Conservation (phyloP, 164 flowering plant species). For the Litsea cubeba region DNA sequence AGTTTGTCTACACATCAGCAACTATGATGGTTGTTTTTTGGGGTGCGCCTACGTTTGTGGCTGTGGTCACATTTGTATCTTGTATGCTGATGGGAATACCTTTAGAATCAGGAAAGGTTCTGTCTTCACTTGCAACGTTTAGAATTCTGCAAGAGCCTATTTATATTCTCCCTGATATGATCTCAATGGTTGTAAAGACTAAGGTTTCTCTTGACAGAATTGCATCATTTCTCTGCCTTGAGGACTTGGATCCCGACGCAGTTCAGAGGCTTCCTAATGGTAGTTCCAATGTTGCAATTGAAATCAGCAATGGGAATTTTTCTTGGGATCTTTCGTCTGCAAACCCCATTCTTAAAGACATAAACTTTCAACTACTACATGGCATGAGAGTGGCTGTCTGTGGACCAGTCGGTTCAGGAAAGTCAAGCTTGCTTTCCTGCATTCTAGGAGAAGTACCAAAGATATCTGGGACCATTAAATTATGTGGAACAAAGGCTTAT, state of each 20-base stretch:
- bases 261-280: conserved; percentile 41
- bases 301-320: conserved; percentile 41
- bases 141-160: conserved; percentile 66
- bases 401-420: conserved; percentile 61
- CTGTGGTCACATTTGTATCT: conserved; percentile 57
- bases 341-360: conserved; percentile 31
- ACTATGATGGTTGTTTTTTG: conserved; percentile 41
- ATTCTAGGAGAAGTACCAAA: conserved; percentile 54
- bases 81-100: conserved; percentile 58
- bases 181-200: conserved; percentile 62
- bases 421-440: conserved; percentile 54
- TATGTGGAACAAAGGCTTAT: conserved; percentile 69
- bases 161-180: conserved; percentile 51
- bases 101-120: conserved; percentile 59
- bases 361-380: conserved; percentile 30
- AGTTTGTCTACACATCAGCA: conserved; percentile 39
- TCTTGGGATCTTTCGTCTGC: conserved; percentile 24
- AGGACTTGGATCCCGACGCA: conserved; percentile 42
- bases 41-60: conserved; percentile 61
- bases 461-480: conserved; percentile 33
- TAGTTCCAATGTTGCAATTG: conserved; percentile 43
- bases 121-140: conserved; percentile 80
- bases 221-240: conserved; percentile 50
- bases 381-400: conserved; percentile 58
- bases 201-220: conserved; percentile 73